Conservation (phyloP, 23 red algal species). For the Pyropia haitanensis region DNA sequence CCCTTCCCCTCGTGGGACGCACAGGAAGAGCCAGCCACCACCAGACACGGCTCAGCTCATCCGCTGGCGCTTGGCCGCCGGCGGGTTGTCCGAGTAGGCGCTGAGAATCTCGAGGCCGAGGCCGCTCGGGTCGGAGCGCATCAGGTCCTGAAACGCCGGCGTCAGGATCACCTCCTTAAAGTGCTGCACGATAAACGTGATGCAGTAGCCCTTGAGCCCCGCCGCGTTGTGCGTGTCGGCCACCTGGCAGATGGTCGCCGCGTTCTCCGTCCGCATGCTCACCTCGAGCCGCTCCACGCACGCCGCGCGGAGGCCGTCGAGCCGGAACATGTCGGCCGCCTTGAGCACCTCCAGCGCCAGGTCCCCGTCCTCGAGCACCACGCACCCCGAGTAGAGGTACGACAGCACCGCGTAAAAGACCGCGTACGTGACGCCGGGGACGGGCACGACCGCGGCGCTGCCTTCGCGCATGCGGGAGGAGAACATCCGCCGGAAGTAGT, state of each 20-base stretch:
- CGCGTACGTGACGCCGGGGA: constrained; percentile 60
- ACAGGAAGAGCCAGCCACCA: too few relatives aligned
- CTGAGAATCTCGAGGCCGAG: constrained; percentile 64
- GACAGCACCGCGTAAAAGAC: constrained; percentile 67
- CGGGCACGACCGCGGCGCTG: constrained; percentile 34
- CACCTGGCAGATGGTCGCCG: constrained; percentile 71
- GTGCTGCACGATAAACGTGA: constrained; percentile 75
- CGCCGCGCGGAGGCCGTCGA: constrained; percentile 57
- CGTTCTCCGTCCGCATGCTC: constrained; percentile 56
- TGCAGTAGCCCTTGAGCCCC: constrained; percentile 73
- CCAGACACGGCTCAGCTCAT: too few relatives aligned
- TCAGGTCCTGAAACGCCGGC: constrained; percentile 32
- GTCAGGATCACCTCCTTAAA: constrained; percentile 65
- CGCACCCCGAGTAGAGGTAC: constrained; percentile 66
- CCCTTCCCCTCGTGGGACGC: too few relatives aligned
- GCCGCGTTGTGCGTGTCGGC: constrained; percentile 50
- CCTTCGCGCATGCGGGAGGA: constrained; percentile 71
- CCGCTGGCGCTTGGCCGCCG: too few relatives aligned
- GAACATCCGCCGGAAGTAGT: constrained; percentile 91
- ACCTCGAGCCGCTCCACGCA: constrained; percentile 74
- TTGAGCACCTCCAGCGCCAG: constrained; percentile 60
- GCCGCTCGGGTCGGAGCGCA: constrained; percentile 58
- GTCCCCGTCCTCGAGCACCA: constrained; percentile 27
- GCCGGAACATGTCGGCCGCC: constrained; percentile 73
- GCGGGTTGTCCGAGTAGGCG: constrained; percentile 46